Evolutionary conservation across 495 filamentous ascomycete species (phyloP).

Genomic region (Podospora pseudocomata): DNA sequence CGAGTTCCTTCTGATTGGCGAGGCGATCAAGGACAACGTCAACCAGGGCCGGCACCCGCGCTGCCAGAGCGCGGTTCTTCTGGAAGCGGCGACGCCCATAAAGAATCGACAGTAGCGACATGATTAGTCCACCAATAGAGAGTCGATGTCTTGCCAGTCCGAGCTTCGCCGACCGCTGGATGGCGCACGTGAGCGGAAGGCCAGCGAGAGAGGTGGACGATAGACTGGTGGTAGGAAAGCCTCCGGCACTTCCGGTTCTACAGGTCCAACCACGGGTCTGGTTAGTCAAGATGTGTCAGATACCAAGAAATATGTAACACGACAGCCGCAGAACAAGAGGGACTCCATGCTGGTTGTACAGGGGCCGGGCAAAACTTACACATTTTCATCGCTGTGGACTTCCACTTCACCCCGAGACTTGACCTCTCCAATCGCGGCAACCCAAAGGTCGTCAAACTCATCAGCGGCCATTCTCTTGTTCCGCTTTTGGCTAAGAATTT

Average conservation of each 20-base stretch:
- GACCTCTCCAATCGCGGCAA: slow-evolving; percentile 80
- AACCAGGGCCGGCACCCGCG: slow-evolving; percentile 73
- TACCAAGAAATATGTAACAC: slow-evolving; percentile 18
- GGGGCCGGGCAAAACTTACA: slow-evolving; percentile 57
- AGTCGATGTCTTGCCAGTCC: slow-evolving; percentile 94
- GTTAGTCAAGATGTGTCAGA: slow-evolving; percentile 60
- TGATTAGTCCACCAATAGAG: slow-evolving; percentile 70
- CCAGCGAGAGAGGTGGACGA: slow-evolving; percentile 77
- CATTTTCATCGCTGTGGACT: slow-evolving; percentile 40
- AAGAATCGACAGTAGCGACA: slow-evolving; percentile 45
- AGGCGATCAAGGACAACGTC: slow-evolving; percentile 77
- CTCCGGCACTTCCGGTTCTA: slow-evolving; percentile 66
- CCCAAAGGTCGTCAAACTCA: slow-evolving; percentile 93
- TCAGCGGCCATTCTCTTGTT: slow-evolving; percentile 73
- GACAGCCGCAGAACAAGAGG: background rate
- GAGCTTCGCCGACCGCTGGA: slow-evolving; percentile 85
- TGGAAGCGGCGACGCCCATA: slow-evolving; percentile 58
- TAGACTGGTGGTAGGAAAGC: slow-evolving; percentile 52
- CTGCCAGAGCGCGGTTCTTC: slow-evolving; percentile 58
- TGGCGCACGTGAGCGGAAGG: slow-evolving; percentile 79
- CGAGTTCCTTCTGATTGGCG: slow-evolving; percentile 71
- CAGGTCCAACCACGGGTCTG: slow-evolving; percentile 64
- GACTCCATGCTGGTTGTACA: background rate
- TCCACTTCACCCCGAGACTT: slow-evolving; percentile 76
- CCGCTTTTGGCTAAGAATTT: slow-evolving; percentile 65